Evolutionary conservation across 768 basidiomycete genomes (phyloP), one percentile per base, ranked within the genome.

Genomic region (Hysterangium stoloniferum): DNA sequence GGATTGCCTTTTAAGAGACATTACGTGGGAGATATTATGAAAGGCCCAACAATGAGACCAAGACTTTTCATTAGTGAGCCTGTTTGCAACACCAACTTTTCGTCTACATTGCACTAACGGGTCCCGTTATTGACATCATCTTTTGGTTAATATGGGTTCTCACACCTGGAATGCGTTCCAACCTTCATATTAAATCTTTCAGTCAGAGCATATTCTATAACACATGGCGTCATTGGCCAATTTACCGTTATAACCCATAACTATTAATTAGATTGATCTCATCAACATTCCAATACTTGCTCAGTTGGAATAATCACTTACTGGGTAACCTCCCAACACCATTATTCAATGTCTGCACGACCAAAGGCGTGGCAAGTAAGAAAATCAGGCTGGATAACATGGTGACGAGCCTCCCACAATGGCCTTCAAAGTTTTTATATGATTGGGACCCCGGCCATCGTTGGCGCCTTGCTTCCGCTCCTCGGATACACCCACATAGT

Each of bases 151-250:
- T 24, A 34, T 53, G 15, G 22, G 22, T 15, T 11, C 22, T 32
- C 71, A 46, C 53, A 81, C 80, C 56, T 81, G 73, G 60, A 78
- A 82, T 6, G 79, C 82, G 60, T 84, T 83, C 82, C 82, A 84
- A 5, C 81, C 82, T 83, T 43, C 53, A 15, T 19, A 25, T 57
- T 19, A 54, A 48, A 44, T 58, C 31, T 22, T 36, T 45, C 28
- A 54, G 15, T 29, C 17, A 19, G 38, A 20, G 31, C 57, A n/a
- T 24, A 22, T 15, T n/a, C 25, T 5, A 25, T 4, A 28, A 13
- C 31, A 36, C 19, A 17, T 17, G 3, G 31, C 4, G 6, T 9
- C 35, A 15, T 3, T 36, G 36, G 11, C 19, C 45, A 22, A 57
- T 77, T 59, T 42, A 82, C 79, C 82, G 55, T 83, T 83, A 56